Evolutionary conservation across 768 basidiomycete genomes (phyloP).

Genomic region (Hypholoma sublateritium): DNA sequence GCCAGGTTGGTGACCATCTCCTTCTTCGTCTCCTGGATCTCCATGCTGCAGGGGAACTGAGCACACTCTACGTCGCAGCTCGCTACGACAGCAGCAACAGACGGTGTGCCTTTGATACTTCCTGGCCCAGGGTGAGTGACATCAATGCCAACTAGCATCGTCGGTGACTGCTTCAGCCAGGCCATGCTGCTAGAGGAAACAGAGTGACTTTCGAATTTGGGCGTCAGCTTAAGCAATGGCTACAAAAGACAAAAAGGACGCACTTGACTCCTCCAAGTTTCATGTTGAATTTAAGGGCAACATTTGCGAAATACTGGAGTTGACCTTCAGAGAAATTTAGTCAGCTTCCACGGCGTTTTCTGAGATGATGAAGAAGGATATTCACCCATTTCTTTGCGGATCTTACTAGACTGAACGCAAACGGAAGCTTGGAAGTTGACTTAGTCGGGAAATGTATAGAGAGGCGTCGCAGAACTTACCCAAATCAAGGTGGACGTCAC

Average conservation of each 20-base stretch:
- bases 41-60: conserved; percentile 75
- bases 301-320: conserved; percentile 73
- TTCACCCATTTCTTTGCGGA: conserved; percentile 62
- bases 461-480: conserved; percentile 24
- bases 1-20: conserved; percentile 80
- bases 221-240: conserved; percentile 1
- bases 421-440: conserved; percentile 48
- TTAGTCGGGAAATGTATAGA: background rate
- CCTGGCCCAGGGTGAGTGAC: conserved; percentile 82
- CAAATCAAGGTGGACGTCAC: conserved; percentile 66
- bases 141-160: conserved; percentile 84
- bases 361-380: conserved; percentile 25
- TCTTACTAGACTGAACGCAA: conserved; percentile 72
- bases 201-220: conserved; percentile 33
- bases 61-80: conserved; percentile 62
- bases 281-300: conserved; percentile 80
- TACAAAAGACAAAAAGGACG: conserved; percentile 10
- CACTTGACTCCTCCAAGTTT: conserved; percentile 84
- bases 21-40: conserved; percentile 71
- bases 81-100: conserved; percentile 84
- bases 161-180: conserved; percentile 60
- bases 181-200: conserved; percentile 50
- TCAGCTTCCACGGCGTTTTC: conserved; percentile 11
- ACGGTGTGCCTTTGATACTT: conserved; percentile 72
- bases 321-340: conserved; percentile 46